phyloP scores from a whole-genome alignment of 805 yeast genomes.

The Kluyveromyces dobzhanskii region DNA sequence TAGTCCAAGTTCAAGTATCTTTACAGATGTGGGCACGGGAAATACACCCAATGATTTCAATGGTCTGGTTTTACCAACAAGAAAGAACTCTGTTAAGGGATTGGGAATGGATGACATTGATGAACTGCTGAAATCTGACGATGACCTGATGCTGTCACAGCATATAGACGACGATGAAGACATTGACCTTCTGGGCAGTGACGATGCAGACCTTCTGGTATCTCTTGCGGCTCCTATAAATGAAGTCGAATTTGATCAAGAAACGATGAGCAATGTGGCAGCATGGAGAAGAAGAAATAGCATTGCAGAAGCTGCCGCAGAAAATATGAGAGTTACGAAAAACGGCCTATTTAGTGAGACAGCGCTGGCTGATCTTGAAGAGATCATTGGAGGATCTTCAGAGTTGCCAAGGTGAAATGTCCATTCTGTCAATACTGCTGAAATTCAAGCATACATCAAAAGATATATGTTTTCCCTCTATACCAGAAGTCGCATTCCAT shows the following conservation, averaged over 20 bases:
- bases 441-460: too few species aligned
- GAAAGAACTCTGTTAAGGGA: conserved; percentile 22
- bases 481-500: too few species aligned
- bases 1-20: conserved; percentile 2
- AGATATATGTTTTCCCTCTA: too few species aligned
- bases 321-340: conserved; percentile 66
- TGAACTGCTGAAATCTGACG: conserved; percentile 15
- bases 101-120: conserved; percentile 27
- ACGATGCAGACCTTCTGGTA: conserved; percentile 27
- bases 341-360: conserved; percentile 71
- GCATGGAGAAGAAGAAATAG: conserved; percentile 52
- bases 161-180: conserved; percentile 15
- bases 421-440: too few species aligned
- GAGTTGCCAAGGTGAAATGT: conserved; percentile 1
- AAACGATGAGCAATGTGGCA: conserved; percentile 16
- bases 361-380: conserved; percentile 68
- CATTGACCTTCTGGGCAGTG: conserved; percentile 13
- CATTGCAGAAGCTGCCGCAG: conserved; percentile 65
- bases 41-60: background rate
- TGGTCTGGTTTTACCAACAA: conserved; percentile 7
- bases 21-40: background rate
- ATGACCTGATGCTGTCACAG: conserved; percentile 6
- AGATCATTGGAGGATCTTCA: conserved; percentile 26
- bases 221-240: conserved; percentile 29
- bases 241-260: conserved; percentile 12